Conservation (phyloP, 2,329 filamentous ascomycete genomes). For the Periconia sp. region DNA sequence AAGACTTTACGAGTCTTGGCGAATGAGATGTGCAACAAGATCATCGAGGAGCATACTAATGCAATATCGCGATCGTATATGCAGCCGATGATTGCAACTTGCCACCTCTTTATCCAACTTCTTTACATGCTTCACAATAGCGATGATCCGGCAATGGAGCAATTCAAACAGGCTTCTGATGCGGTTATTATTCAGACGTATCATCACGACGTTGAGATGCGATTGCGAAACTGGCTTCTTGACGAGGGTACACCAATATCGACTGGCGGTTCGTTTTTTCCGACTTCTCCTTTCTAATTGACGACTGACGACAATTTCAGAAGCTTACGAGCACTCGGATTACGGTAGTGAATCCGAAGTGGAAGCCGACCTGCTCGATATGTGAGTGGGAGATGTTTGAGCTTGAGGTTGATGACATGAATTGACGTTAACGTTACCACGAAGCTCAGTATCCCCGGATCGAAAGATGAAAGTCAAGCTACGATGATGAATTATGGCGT, state of each 20-base stretch:
- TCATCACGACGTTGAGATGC: slow-evolving; percentile 27
- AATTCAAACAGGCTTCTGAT: slow-evolving; percentile 29
- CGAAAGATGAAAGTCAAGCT: neutral
- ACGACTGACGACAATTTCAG: slow-evolving; percentile 11
- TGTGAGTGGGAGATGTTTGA: slow-evolving; percentile 11
- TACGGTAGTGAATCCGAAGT: slow-evolving; percentile 47
- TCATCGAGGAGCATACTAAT: slow-evolving; percentile 30
- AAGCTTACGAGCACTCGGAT: slow-evolving; percentile 43
- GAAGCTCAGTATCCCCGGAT: too few relatives aligned
- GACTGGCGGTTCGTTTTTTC: slow-evolving; percentile 20
- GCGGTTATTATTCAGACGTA: slow-evolving; percentile 28
- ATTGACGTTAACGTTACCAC: too few relatives aligned
- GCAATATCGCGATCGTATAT: slow-evolving; percentile 30
- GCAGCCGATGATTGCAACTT: slow-evolving; percentile 29
- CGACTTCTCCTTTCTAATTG: neutral
- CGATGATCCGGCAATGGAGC: slow-evolving; percentile 26
- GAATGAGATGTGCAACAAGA: slow-evolving; percentile 24
- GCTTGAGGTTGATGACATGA: neutral
- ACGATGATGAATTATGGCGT: too few relatives aligned
- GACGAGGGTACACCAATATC: slow-evolving; percentile 39
- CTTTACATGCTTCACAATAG: slow-evolving; percentile 25
- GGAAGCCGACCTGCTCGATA: slow-evolving; percentile 29
- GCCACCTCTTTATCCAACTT: slow-evolving; percentile 22
- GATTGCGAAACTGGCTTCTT: slow-evolving; percentile 29
- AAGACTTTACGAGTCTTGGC: slow-evolving; percentile 21